Evolutionary conservation across 164 flowering plant genomes (phyloP), one percentile per base, ranked within the genome.

Genomic region (Macadamia integrifolia): DNA sequence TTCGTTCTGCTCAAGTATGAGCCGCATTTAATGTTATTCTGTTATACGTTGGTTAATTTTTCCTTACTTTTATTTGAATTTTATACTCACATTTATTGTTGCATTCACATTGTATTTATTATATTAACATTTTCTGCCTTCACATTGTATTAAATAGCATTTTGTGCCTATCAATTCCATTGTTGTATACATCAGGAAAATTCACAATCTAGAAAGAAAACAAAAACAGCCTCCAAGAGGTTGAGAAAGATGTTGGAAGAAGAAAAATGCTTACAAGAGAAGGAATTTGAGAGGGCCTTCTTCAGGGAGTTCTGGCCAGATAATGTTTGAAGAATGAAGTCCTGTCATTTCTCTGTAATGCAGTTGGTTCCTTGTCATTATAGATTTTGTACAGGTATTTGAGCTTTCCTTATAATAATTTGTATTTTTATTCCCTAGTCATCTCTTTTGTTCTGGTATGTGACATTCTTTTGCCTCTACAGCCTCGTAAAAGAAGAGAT

Each of bases 221-320:
- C 71, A 31, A 90, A 84, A 71, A 69, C 71, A 61, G 60, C 75
- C 7, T 81, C 98, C 0, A 90, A 88, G 72, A 85, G 79, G 80
- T 69, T 81, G 75, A 85, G 77, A 79, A 93, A 93, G 76, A 66
- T 84, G 80, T 78, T 71, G 75, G 91, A 82, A 69, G 55, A 72
- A 18, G 96, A 93, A 72, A 83, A 83, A 73, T 75, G 30, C 18
- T 53, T 80, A 66, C 81, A 84, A 67, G 98, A 93, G 73, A 85
- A 78, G 77, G 93, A 87, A 70, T 86, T 88, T 65, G 96, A 87
- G 72, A 76, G 79, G 28, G 93, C 88, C 10, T 90, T 90, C 69
- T 82, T 80, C 67, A 83, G 90, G 79, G 90, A 85, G 74, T 92
- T 92, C 69, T 92, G 98, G 98, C 96, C 98, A 18, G 98, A 92